Evolutionary conservation across 257 asterid genomes (phyloP).

Genomic region (Cynanchum wilfordii): DNA sequence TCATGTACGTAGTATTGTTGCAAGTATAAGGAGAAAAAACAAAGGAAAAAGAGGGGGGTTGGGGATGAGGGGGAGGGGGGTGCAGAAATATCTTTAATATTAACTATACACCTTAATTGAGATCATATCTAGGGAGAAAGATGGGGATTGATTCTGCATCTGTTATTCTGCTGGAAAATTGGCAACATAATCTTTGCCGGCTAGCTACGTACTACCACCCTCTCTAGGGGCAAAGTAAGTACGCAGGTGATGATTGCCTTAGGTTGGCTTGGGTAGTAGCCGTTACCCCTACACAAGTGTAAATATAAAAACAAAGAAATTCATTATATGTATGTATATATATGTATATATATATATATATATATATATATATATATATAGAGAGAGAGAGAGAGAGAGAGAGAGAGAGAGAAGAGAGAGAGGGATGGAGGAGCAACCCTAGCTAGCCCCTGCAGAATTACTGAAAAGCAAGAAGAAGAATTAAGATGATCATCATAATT

Average conservation of each 20-base stretch:
- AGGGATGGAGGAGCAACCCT: background rate
- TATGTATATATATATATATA: background rate
- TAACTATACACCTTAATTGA: background rate
- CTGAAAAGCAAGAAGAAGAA: background rate
- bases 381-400: background rate
- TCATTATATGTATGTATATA: background rate
- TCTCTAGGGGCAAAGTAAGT: background rate
- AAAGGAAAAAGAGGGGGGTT: too few relatives aligned
- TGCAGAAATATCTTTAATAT: too few relatives aligned
- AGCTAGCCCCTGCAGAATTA: background rate
- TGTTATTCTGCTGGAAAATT: background rate
- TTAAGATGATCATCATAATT: slow-evolving; percentile 3
- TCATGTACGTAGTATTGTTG: too few relatives aligned
- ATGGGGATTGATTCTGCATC: background rate
- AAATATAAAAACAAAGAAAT: background rate
- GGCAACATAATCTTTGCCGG: slow-evolving; percentile 3
- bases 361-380: too few relatives aligned
- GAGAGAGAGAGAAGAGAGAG: background rate
- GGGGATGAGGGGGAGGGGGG: too few relatives aligned
- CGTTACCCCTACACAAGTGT: background rate
- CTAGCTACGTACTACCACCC: background rate
- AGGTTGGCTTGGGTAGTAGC: slow-evolving; percentile 4
- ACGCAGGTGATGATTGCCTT: background rate
- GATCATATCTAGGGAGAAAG: background rate
- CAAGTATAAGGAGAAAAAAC: too few relatives aligned